Percentiles rank a stretch among this genome's conserved stretches.
These are phyloP conservation scores for Epithele typhae DNA, from an alignment of 768 basidiomycete genomes.

Conservation along the genomic window DNA sequence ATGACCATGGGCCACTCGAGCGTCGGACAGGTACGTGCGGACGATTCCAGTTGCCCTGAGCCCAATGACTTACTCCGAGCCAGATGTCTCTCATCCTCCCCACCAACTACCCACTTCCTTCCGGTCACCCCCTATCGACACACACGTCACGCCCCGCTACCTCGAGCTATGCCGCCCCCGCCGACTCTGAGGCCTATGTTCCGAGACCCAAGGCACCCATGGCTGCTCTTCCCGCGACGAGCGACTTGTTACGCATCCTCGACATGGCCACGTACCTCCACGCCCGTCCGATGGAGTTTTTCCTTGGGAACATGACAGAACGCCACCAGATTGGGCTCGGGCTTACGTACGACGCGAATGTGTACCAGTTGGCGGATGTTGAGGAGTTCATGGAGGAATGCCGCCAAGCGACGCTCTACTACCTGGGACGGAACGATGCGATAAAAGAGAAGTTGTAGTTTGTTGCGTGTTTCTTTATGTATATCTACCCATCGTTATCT, in stretches of 20 bases:
- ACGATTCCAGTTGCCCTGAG: not conserved
- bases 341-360: slow-evolving; percentile 41
- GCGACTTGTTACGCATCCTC: slow-evolving; percentile 16
- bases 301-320: slow-evolving; percentile 38
- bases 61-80: not conserved
- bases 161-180: not conserved
- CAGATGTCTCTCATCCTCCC: slow-evolving; percentile 14
- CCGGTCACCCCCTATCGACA: slow-evolving; percentile 5
- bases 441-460: not conserved
- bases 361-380: slow-evolving; percentile 37
- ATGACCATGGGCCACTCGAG: slow-evolving; percentile 22
- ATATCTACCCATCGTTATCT: too few relatives aligned
- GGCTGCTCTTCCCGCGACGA: too few relatives aligned
- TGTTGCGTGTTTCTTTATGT: too few relatives aligned
- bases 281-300: slow-evolving; percentile 43
- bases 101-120: slow-evolving; percentile 14
- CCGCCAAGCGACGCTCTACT: slow-evolving; percentile 28
- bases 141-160: not conserved
- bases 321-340: slow-evolving; percentile 30
- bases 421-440: slow-evolving; percentile 18
- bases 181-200: too few relatives aligned
- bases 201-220: too few relatives aligned
- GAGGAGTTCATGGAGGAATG: slow-evolving; percentile 48
- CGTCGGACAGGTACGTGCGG: slow-evolving; percentile 20
- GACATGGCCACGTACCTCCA: slow-evolving; percentile 25